Evolutionary conservation across 164 flowering plant species (phyloP).

Genomic region (Euptelea pleiosperma): DNA sequence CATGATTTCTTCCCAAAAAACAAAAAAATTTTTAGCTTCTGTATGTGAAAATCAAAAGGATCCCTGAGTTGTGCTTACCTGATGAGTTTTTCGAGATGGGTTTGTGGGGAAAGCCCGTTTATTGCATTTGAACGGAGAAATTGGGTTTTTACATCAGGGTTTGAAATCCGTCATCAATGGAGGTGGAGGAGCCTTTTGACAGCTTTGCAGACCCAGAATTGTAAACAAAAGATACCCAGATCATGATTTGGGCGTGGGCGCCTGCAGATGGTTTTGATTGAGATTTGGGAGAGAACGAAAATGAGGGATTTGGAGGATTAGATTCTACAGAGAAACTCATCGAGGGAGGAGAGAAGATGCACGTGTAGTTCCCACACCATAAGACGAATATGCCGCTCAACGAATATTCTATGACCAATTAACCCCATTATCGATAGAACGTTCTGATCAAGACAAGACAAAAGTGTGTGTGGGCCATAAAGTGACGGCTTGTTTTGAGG

Average conservation of each 20-base stretch:
- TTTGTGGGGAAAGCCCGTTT: not conserved
- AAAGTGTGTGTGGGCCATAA: too few species aligned
- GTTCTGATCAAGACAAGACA: too few species aligned
- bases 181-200: not conserved
- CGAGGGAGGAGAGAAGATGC: too few species aligned
- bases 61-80: constrained; percentile 11
- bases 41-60: not conserved
- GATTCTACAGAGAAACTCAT: too few species aligned
- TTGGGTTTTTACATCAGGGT: not conserved
- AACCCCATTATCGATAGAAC: too few species aligned
- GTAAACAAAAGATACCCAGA: not conserved
- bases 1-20: constrained; percentile 11
- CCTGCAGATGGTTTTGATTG: not conserved
- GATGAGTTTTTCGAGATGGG: not conserved
- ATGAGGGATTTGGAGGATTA: not conserved
- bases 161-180: constrained; percentile 1
- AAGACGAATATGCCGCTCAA: too few species aligned
- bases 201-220: not conserved
- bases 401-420: too few species aligned
- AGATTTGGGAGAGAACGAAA: not conserved
- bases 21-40: not conserved
- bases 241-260: not conserved
- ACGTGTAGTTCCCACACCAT: too few species aligned
- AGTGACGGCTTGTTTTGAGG: too few species aligned
- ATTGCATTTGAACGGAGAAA: not conserved